Percentiles rank a stretch among this genome's conserved stretches.
Evolutionary conservation across 768 basidiomycete genomes (phyloP).

Genomic region (Hericium rajendrae): DNA sequence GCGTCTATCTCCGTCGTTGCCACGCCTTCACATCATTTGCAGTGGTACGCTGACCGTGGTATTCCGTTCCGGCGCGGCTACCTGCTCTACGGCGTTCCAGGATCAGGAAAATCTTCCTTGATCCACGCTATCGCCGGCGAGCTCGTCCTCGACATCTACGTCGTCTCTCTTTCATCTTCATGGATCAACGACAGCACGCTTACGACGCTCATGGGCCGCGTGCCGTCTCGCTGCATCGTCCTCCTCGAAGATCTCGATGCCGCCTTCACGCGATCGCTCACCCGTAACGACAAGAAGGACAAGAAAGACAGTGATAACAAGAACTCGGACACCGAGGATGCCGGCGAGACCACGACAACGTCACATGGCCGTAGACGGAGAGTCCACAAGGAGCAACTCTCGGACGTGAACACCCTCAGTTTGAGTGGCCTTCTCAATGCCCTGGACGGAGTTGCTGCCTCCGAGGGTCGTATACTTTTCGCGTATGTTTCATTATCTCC

Average conservation of each 20-base stretch:
- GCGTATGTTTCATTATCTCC: conserved; percentile 48
- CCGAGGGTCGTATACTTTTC: conserved; percentile 81
- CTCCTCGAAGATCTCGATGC: conserved; percentile 88
- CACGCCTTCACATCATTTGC: conserved; percentile 1
- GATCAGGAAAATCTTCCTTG: conserved; percentile 78
- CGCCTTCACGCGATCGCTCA: conserved; percentile 70
- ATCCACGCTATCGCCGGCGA: conserved; percentile 86
- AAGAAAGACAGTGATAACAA: conserved; percentile 23
- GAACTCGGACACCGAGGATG: conserved; percentile 26
- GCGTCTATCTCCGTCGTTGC: background rate
- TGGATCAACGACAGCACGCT: conserved; percentile 87
- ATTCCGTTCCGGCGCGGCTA: conserved; percentile 89
- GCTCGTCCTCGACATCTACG: conserved; percentile 86
- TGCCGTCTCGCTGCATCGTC: conserved; percentile 78
- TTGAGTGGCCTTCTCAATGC: conserved; percentile 78
- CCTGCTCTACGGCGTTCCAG: conserved; percentile 75
- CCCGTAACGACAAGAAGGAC: conserved; percentile 43
- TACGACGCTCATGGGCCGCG: conserved; percentile 77
- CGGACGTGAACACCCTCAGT: conserved; percentile 73
- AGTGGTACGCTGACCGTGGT: conserved; percentile 92
- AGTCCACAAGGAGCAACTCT: conserved; percentile 46
- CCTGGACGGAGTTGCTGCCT: conserved; percentile 77
- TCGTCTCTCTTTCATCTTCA: conserved; percentile 75
- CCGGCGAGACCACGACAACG: conserved; percentile 23
- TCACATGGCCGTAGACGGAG: conserved; percentile 31